These are phyloP conservation scores for Syzygium aromaticum DNA, from an alignment of 345 rosid species.

Conservation along the genomic window DNA sequence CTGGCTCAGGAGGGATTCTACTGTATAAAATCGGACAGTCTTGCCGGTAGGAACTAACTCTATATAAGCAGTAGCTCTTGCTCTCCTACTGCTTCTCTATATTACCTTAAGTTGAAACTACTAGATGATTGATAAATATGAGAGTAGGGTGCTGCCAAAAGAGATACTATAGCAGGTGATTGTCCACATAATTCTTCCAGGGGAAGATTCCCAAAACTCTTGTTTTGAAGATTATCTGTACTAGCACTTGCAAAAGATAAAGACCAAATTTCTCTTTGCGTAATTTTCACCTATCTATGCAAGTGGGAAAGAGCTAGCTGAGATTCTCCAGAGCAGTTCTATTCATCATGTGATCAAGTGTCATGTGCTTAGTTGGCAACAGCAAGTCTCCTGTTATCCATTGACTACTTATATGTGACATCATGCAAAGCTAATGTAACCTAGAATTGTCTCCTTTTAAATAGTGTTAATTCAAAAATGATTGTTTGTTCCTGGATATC, in stretches of 20 bases:
- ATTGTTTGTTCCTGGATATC: not conserved
- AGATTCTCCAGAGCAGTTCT: not conserved
- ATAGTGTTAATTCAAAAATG: not conserved
- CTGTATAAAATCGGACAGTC: not conserved
- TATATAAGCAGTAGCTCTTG: not conserved
- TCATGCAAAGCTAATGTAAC: not conserved
- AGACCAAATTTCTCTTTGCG: not conserved
- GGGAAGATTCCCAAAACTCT: not conserved
- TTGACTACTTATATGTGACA: not conserved
- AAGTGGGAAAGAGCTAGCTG: not conserved
- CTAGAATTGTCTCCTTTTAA: not conserved
- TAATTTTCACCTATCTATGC: not conserved
- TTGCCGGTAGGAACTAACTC: not conserved
- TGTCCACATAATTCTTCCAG: not conserved
- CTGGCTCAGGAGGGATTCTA: not conserved
- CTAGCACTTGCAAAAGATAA: not conserved
- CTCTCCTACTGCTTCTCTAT: not conserved
- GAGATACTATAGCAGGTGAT: not conserved
- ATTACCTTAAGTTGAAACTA: not conserved
- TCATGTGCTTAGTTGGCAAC: not conserved
- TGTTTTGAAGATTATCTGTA: not conserved
- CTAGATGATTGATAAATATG: not conserved
- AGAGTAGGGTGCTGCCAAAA: not conserved
- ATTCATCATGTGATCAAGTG: not conserved
- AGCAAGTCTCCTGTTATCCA: not conserved